Evolutionary conservation across 179 eudicot genomes (phyloP), one percentile per base, ranked within the genome.

Genomic region (Spinacia oleracea): DNA sequence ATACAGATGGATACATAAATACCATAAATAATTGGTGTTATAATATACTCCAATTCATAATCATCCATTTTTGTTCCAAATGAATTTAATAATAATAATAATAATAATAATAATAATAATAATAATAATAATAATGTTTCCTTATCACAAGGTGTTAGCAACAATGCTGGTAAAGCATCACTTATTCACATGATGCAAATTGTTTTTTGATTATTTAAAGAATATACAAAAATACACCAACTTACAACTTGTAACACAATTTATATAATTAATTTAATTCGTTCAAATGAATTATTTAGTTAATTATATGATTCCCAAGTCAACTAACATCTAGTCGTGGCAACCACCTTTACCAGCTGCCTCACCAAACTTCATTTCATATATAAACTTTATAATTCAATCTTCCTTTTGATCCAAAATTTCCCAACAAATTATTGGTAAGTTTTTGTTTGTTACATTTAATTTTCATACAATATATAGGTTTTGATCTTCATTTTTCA

Each of bases 321-420:
- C 80, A 81, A 83, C 89, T 78, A 87, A 77, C 83, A 70, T 67
- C 77, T 78, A 76, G 83, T 87, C 86, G 87, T 85, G 93, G 81
- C 86, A 88, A 80, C 85, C 83, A 84, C 89, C 43, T 78, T 56
- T 75, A 79, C 79, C 72, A 67, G 76, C 79, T 72, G 42, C 72
- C 73, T 55, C 27, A 77, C 84, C 84, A 74, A 77, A 66, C 84
- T 77, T 80, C 74, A 58, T 80, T 21, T 74, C 77, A 69, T 78
- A 80, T 77, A 83, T 72, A 72, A 77, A 65, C 76, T 77, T 59
- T 35, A 76, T n/a, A 43, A 53, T 64, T 73, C 75, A 72, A 51
- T 70, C 74, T 58, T 66, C 60, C 55, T 67, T 72, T 79, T 81
- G 31, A 73, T 74, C 20, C 59, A 29, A 72, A 75, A 76, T 35